Base-by-base conservation (phyloP, 1,139 yeast species). In the Arxiozyma slooffiae region DNA sequence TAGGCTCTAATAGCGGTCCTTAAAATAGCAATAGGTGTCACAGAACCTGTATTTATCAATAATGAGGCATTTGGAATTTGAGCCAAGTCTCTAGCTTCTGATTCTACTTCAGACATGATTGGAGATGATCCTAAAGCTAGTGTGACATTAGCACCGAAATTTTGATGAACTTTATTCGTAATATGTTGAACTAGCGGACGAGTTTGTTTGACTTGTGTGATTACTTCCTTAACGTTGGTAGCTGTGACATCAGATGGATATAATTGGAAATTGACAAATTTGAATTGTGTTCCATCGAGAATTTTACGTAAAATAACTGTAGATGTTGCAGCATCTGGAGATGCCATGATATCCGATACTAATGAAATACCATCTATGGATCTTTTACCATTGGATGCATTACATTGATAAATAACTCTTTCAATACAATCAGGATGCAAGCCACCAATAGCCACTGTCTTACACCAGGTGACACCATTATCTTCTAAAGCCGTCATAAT, bases 51-150 rank as follows among this genome's bases (percentile, higher is more conserved):
- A 63, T 90, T 90, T 39, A 88, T 62, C 14, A 88, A 75, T 38
- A 88, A 69, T 0, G 82, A 77, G 2, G 79, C 67, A 47, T 75
- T 67, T 7, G 84, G 79, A 7, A 75, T 69, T 0, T 67, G 53
- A 0, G 94, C 80, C 53, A 90, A 74, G 36, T 85, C 94, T 11
- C 67, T 76, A 59, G 76, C 88, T 63, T 90, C 97, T 1, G 72
- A 77, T 0, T 73, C 59, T 45, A 82, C 73, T 60, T 87, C 95
- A n/a, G 95, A 83, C 97, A 90, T 90, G 23, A 87, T 81, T 2
- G 97, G 97, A 1, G 95, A 82, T 0, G 85, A 94, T 2, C 96
- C 95, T 24, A 83, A 69, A 0, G 97, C 89, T 50, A 90, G 70
- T 0, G 94, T 81, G n/a, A 87, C 85, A 61, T 90, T 89, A 34